These are phyloP conservation scores for Scenedesmus sp. DNA, from an alignment of 163 green algal species.

Conservation along the genomic window DNA sequence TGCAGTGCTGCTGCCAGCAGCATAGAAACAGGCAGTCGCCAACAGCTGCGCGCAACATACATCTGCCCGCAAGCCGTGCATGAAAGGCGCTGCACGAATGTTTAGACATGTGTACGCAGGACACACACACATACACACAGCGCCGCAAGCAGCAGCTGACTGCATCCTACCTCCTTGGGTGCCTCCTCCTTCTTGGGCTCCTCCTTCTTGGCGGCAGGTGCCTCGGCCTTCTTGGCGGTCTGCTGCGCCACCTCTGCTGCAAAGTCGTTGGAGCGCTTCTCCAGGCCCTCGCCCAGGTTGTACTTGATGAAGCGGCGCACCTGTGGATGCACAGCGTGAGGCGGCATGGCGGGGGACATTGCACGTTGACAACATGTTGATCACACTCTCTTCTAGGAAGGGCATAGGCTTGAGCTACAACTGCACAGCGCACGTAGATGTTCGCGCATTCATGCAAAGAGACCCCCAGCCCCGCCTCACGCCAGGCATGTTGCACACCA, in stretches of 20 bases:
- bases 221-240: slow-evolving; percentile 76
- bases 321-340: slow-evolving; percentile 37
- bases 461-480: too few relatives aligned
- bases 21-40: background rate
- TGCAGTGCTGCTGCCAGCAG: background rate
- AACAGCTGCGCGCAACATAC: background rate
- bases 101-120: background rate
- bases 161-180: slow-evolving; percentile 26
- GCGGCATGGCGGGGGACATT: too few relatives aligned
- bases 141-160: background rate
- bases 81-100: background rate
- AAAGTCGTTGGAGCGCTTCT: slow-evolving; percentile 95
- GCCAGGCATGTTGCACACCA: too few relatives aligned
- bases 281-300: slow-evolving; percentile 93
- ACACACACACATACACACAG: background rate
- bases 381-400: too few relatives aligned
- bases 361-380: too few relatives aligned
- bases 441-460: too few relatives aligned
- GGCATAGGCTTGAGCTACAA: too few relatives aligned
- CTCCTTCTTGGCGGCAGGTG: slow-evolving; percentile 51
- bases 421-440: too few relatives aligned
- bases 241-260: slow-evolving; percentile 96
- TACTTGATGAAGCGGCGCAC: slow-evolving; percentile 90
- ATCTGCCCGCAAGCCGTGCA: background rate
- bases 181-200: slow-evolving; percentile 55